Base-by-base conservation (phyloP, 495 filamentous ascomycete genomes). In the Aspergillus kassunensis region DNA sequence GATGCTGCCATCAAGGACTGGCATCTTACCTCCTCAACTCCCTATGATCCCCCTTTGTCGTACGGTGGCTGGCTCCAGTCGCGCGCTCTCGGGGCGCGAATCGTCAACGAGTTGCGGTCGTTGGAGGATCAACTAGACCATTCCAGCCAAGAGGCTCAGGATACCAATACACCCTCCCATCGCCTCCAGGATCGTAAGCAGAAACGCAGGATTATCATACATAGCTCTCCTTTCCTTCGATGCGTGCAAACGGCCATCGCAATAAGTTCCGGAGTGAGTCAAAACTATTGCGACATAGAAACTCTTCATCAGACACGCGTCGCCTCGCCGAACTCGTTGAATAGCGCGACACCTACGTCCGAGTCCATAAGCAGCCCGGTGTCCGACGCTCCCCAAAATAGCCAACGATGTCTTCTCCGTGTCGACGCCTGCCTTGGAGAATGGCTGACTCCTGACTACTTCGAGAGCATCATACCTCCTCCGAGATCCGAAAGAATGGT, bases 381-480 rank as follows among this genome's bases (percentile, higher is more conserved):
- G 0, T 40, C 53, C 3, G 24, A 33, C 10, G 7, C 49, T 9
- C 49, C 44, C n/a, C 56, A 51, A 34, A 27, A 47, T 10, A 61
- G 57, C 30, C 44, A 52, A 11, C 64, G 69, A 27, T 64, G 66
- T 43, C 53, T 68, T 9, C 56, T 97, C 43, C 86, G 93, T 1
- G 78, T 97, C 6, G 95, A 97, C 69, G 85, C 95, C 0, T 95
- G 91, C 63, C 78, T 97, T 3, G 95, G 95, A 13, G 93, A 99
- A 72, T 99, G 93, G 93, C 76, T 97, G 35, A 86, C 86, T 4
- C 89, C 89, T 4, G 85, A 90, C 61, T 99, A 99, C 62, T 99
- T 89, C 60, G 90, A 92, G 35, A 75, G 85, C 27, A 97, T 97
- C 59, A 91, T 87, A 9, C 90, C 90, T 2, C 93, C 93, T 12